A percentile compares a stretch with the other conserved stretches of the same genome.
These are phyloP conservation scores for Fusarium abutilonis DNA, from an alignment of 2,329 filamentous ascomycete species.

Conservation along the genomic window DNA sequence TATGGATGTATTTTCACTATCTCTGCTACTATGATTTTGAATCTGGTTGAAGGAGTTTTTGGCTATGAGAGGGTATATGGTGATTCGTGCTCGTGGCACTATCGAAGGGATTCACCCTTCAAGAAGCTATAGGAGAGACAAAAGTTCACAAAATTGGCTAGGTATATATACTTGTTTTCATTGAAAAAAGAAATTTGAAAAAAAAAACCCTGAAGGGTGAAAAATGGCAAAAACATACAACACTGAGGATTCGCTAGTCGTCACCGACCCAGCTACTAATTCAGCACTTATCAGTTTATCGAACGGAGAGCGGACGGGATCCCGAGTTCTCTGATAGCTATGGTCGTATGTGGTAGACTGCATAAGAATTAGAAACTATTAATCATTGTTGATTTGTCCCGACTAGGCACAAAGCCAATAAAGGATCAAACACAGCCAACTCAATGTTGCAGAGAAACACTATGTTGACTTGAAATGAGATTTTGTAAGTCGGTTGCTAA, in stretches of 20 bases:
- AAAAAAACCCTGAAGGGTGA: neutral
- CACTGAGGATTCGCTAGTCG: constrained; percentile 35
- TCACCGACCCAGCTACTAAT: constrained; percentile 33
- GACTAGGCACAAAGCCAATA: too few species aligned
- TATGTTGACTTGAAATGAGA: too few species aligned
- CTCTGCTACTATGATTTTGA: constrained; percentile 56
- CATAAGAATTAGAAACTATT: neutral
- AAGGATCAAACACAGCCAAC: too few species aligned
- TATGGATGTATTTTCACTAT: constrained; percentile 49
- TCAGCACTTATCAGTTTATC: constrained; percentile 32
- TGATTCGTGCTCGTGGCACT: constrained; percentile 43
- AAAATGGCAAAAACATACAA: constrained; percentile 20
- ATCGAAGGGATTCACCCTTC: constrained; percentile 33
- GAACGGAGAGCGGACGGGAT: constrained; percentile 34
- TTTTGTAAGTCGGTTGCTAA: too few species aligned
- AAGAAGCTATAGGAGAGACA: constrained; percentile 9
- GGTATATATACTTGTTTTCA: too few species aligned
- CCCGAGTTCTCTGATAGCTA: constrained; percentile 33
- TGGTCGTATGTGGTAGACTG: constrained; percentile 21
- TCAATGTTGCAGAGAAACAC: neutral
- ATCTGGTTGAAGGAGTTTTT: constrained; percentile 58
- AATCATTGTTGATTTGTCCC: too few species aligned
- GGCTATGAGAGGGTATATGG: constrained; percentile 52
- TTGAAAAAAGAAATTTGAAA: too few species aligned
- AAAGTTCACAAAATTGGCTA: neutral